Evolutionary conservation across 2,329 filamentous ascomycete species (phyloP).

Genomic region (Ophiocordyceps camponoti-leonardi): DNA sequence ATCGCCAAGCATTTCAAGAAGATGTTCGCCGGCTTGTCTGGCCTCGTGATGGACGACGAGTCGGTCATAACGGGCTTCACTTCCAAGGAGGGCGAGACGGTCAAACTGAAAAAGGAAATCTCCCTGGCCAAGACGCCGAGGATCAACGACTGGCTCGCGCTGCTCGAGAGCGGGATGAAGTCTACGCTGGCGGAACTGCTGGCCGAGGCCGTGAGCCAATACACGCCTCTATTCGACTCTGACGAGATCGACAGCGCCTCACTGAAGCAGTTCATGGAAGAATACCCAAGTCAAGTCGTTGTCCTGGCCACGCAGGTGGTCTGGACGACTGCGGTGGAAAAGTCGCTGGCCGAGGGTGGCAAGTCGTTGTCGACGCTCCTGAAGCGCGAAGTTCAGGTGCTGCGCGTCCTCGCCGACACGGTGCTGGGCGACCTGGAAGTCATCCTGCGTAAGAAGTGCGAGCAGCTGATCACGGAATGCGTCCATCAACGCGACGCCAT

Average conservation of each 20-base stretch:
- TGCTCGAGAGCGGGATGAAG: conserved; percentile 88
- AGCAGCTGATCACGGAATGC: conserved; percentile 96
- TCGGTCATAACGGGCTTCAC: conserved; percentile 79
- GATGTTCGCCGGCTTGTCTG: conserved; percentile 96
- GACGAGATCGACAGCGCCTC: conserved; percentile 51
- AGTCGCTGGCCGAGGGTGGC: conserved; percentile 56
- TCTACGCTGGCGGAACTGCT: conserved; percentile 79
- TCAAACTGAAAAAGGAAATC: conserved; percentile 77
- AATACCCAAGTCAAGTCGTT: conserved; percentile 85
- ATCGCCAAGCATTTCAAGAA: conserved; percentile 99
- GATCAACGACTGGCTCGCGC: conserved; percentile 97
- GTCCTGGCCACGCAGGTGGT: conserved; percentile 86
- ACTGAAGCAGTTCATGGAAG: conserved; percentile 64
- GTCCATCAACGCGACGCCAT: conserved; percentile 94
- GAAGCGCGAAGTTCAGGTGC: conserved; percentile 67
- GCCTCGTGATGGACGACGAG: conserved; percentile 81
- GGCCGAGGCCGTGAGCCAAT: conserved; percentile 69
- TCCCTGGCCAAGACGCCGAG: conserved; percentile 84
- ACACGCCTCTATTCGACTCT: conserved; percentile 59
- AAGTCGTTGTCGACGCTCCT: conserved; percentile 52
- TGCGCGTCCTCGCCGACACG: conserved; percentile 71
- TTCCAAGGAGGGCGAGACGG: conserved; percentile 86
- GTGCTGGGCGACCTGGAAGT: conserved; percentile 80
- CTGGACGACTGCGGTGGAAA: conserved; percentile 81
- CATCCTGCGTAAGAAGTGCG: conserved; percentile 86